A percentile compares a stretch with the other conserved stretches of the same genome.
Evolutionary conservation across 495 filamentous ascomycete species (phyloP).

Genomic region (Aspergillus affinis): DNA sequence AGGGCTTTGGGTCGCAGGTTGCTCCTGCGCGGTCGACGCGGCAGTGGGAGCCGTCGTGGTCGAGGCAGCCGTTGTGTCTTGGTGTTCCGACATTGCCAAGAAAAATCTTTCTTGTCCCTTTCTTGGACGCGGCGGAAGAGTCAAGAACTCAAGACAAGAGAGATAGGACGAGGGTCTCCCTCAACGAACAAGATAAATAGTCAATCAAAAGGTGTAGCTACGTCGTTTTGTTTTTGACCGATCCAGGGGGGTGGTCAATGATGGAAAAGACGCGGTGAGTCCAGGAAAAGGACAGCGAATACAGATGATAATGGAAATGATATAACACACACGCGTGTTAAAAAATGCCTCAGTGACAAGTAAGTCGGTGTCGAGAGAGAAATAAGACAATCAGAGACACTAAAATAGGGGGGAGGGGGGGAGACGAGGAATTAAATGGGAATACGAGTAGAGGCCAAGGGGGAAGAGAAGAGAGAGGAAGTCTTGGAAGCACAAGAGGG

Average conservation of each 20-base stretch:
- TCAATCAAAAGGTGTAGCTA: neutral
- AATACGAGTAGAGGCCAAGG: conserved; percentile 18
- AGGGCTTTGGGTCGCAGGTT: conserved; percentile 20
- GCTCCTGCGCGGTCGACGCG: conserved; percentile 28
- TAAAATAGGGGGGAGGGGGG: neutral
- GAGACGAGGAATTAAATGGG: conserved; percentile 10
- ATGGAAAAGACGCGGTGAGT: conserved; percentile 14
- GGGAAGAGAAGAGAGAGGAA: conserved; percentile 23
- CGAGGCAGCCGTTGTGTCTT: conserved; percentile 23
- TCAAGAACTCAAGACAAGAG: conserved; percentile 10
- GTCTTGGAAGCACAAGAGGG: conserved; percentile 31
- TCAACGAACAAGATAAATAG: neutral
- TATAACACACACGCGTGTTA: neutral
- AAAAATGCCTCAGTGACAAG: neutral
- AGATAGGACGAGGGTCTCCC: neutral
- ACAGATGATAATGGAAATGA: neutral
- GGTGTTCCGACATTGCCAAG: conserved; percentile 35
- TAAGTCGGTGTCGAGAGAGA: neutral
- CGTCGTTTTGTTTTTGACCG: no score
- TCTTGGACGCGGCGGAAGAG: conserved; percentile 26
- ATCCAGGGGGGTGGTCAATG: neutral
- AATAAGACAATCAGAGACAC: neutral
- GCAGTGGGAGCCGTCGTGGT: conserved; percentile 29
- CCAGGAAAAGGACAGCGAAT: conserved; percentile 10
- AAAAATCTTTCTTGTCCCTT: conserved; percentile 27